Base-by-base conservation (phyloP, 2,329 filamentous ascomycete species). In the Colletotrichum spaethianum region DNA sequence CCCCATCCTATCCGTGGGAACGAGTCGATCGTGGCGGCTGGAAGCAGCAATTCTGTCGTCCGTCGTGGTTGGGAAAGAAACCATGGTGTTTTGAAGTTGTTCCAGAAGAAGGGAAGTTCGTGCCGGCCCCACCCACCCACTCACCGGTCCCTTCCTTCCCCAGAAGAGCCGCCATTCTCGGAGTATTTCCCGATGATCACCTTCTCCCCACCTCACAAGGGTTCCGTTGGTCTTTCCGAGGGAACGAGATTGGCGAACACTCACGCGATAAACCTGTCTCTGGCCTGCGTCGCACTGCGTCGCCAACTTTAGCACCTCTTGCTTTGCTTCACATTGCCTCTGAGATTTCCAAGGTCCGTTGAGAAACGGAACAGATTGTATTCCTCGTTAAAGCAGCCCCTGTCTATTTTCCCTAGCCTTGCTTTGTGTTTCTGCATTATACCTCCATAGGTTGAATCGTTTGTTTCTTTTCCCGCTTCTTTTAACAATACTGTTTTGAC, bases 51-150 rank as follows among this genome's bases (percentile, higher is more conserved):
- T n/a, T 63, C 59, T 46, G 59, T 53, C 23, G 46, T 64, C 16
- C n/a, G 44, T 20, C 12, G 56, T 52, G 33, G 46, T 56, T 55
- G 60, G 53, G 70, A 70, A 70, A 70, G 65, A 53, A 31, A 60
- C 20, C 36, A 64, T 69, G 53, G 65, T 56, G 70, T 72, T 72
- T 72, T 63, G 70, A 56, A 61, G 52, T 59, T 70, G 65, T 72
- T 72, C 65, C 70, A 72, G 59, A 64, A 57, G 65, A 46, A 61
- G 46, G 40, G 38, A 64, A 64, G 66, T 72, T 72, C 64, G 62
- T 52, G 44, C 18, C 52, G 33, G 57, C 57, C 64, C 69, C 69
- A 72, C 65, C 69, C 42, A 60, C 14, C 48, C 48, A 52, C 48
- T 52, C 26, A 52, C 50, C 50, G 48, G 48, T 12, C 57, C 44